Base-by-base conservation (phyloP, 2,329 filamentous ascomycete genomes). In the Pseudogymnoascus sp. region DNA sequence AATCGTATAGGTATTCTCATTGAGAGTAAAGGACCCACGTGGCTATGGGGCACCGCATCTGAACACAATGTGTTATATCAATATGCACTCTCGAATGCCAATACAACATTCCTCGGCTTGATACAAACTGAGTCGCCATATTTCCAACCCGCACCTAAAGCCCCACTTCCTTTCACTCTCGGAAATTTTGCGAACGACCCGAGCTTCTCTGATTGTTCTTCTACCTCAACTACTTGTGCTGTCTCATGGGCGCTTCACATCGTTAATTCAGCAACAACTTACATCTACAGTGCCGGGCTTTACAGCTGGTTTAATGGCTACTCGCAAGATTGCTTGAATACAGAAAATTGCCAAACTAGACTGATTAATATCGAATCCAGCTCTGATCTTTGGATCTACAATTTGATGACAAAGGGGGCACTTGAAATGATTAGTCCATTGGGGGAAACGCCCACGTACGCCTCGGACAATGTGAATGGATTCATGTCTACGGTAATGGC, bases 61-160 rank as follows among this genome's bases (percentile, higher is more conserved):
- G 88, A 91, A 75, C 88, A 90, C 73, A 81, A 81, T 59, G 79
- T 82, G 1, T 75, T 89, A n/a, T 89, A 88, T 71, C 85, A 90
- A 72, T 90, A 90, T 73, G 84, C 89, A 69, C 76, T 90, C 59
- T 76, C 78, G 67, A 77, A 80, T 60, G 85, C 87, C 5, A 78
- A 79, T 56, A 81, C 89, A 69, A 75, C 89, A 62, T 87, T 82
- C 72, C 81, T 85, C 70, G 85, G 84, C 16, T 80, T 85, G 69
- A 82, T 86, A 60, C 88, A 90, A 71, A 86, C 87, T 60, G 88
- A 90, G 73, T 86, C 87, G 4, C 83, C 88, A 1, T 90, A 90
- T 75, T 89, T 82, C 75, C 87, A 90, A 72, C 83, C 85, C 18
- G 83, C 81, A 69, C 86, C 87, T 0, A 76, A 76, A 53, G 83